phyloP scores from a whole-genome alignment of 2,329 filamentous ascomycete genomes.

The Orbilia javanica region DNA sequence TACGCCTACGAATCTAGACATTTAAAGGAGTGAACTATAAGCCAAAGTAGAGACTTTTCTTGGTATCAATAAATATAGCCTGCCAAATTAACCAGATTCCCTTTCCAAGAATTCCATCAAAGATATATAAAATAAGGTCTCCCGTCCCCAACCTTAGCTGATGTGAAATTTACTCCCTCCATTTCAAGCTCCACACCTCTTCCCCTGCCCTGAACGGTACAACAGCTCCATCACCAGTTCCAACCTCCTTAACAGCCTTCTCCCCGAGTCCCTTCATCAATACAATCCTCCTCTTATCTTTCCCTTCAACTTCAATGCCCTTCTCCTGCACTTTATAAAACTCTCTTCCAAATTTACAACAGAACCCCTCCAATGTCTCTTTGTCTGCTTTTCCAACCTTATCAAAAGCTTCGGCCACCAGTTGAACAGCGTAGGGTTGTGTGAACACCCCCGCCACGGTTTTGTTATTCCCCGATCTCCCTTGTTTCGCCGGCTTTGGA shows the following conservation, averaged over 20 bases:
- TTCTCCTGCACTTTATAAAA: slow-evolving; percentile 73
- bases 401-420: slow-evolving; percentile 71
- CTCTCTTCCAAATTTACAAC: slow-evolving; percentile 70
- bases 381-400: slow-evolving; percentile 71
- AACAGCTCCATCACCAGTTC: slow-evolving; percentile 71
- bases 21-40: neutral
- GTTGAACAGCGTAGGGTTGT: slow-evolving; percentile 76
- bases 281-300: slow-evolving; percentile 66
- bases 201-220: slow-evolving; percentile 76
- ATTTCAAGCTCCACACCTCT: slow-evolving; percentile 71
- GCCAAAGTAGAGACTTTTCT: neutral
- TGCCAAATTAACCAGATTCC: slow-evolving; percentile 16
- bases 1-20: neutral
- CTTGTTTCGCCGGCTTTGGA: slow-evolving; percentile 73
- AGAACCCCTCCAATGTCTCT: slow-evolving; percentile 70
- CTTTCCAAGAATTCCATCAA: neutral
- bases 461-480: slow-evolving; percentile 68
- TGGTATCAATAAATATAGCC: neutral
- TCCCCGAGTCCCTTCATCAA: slow-evolving; percentile 70
- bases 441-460: slow-evolving; percentile 83
- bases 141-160: too few relatives aligned
- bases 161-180: slow-evolving; percentile 63
- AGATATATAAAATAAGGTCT: neutral
- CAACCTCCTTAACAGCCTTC: slow-evolving; percentile 70
- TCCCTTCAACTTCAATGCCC: slow-evolving; percentile 58